Evolutionary conservation across 768 basidiomycete species (phyloP).

Genomic region (Butyriboletus loyo): DNA sequence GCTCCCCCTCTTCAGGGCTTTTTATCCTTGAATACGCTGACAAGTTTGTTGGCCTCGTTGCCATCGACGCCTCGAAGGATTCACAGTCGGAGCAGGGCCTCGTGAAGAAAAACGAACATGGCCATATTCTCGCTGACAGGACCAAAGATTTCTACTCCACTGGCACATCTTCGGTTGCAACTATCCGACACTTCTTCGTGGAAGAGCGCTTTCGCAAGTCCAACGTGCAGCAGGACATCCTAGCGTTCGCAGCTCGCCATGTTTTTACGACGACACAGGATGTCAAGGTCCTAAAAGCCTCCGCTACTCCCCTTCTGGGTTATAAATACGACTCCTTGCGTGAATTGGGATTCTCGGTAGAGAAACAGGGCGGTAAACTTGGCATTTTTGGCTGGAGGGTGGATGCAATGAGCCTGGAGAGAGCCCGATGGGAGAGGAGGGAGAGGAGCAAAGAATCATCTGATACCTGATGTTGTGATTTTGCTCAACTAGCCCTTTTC

Average conservation of each 20-base stretch:
- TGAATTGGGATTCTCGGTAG: conserved; percentile 47
- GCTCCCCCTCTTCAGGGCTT: conserved; percentile 61
- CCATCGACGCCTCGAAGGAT: conserved; percentile 58
- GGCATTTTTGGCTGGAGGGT: conserved; percentile 61
- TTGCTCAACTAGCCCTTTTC: neutral
- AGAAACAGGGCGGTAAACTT: conserved; percentile 41
- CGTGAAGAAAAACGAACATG: conserved; percentile 20
- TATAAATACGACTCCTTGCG: conserved; percentile 48
- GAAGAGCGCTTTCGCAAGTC: conserved; percentile 59
- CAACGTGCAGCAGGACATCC: conserved; percentile 61
- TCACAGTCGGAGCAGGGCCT: conserved; percentile 31
- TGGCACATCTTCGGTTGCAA: conserved; percentile 49
- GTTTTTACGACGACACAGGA: conserved; percentile 48
- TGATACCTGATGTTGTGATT: conserved; percentile 6
- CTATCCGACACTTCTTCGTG: conserved; percentile 73
- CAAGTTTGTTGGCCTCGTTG: conserved; percentile 64
- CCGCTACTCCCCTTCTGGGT: conserved; percentile 48
- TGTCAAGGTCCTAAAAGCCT: conserved; percentile 45
- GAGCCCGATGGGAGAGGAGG: conserved; percentile 46
- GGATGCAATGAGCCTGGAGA: conserved; percentile 41
- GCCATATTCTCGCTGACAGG: conserved; percentile 9
- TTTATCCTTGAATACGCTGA: conserved; percentile 63
- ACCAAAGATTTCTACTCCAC: conserved; percentile 20
- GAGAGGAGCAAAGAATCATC: conserved; percentile 13
- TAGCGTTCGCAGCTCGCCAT: conserved; percentile 54